A percentile compares a stretch with the other conserved stretches of the same genome.
Evolutionary conservation across 2,329 filamentous ascomycete species (phyloP).

Genomic region (Diaporthe sp.): DNA sequence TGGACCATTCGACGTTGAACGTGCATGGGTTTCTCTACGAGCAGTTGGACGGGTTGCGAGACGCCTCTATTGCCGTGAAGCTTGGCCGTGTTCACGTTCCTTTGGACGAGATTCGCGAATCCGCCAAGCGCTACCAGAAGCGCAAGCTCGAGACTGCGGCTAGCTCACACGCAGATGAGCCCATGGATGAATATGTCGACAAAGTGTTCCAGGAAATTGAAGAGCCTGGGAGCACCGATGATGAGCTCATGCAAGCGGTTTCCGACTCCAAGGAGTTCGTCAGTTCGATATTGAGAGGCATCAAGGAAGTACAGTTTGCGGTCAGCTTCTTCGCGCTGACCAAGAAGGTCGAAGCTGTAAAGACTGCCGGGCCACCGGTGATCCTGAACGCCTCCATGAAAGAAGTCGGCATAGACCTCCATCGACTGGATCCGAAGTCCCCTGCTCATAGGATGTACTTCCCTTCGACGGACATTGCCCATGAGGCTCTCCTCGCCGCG

Average conservation of each 20-base stretch:
- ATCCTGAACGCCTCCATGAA: conserved; percentile 93
- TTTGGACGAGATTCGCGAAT: conserved; percentile 84
- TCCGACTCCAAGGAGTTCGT: conserved; percentile 94
- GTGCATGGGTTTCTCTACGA: conserved; percentile 92
- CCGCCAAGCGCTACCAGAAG: conserved; percentile 68
- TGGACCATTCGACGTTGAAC: conserved; percentile 90
- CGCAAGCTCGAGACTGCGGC: conserved; percentile 53
- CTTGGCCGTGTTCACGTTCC: conserved; percentile 91
- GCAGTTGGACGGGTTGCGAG: conserved; percentile 86
- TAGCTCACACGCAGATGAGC: conserved; percentile 53
- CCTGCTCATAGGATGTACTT: conserved; percentile 99
- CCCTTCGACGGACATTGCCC: conserved; percentile 89
- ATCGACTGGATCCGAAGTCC: conserved; percentile 91
- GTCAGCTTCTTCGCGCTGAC: conserved; percentile 91
- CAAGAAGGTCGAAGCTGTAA: conserved; percentile 79
- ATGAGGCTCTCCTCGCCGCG: conserved; percentile 92
- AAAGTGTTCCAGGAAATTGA: conserved; percentile 83
- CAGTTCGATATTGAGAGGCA: conserved; percentile 88
- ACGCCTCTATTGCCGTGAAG: conserved; percentile 91
- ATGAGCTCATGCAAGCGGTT: conserved; percentile 82
- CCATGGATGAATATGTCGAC: conserved; percentile 74
- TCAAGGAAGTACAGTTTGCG: conserved; percentile 96
- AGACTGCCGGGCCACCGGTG: conserved; percentile 76
- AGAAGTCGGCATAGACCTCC: conserved; percentile 92
- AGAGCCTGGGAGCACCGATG: conserved; percentile 72